Conservation (phyloP, 169 alveolate genomes). For the Plasmodium gonderi region DNA sequence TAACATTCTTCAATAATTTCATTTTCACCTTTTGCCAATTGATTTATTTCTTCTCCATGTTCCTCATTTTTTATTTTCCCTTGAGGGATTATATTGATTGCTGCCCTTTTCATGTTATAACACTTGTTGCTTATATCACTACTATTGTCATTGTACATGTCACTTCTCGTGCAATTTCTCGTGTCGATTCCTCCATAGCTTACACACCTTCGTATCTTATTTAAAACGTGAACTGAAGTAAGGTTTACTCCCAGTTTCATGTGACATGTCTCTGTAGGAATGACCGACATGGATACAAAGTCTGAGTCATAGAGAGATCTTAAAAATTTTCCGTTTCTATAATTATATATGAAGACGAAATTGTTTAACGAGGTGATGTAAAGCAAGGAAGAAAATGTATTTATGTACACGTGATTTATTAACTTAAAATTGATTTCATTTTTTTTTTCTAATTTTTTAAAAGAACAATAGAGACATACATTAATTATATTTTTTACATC, state of each 20-base stretch:
- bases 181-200: not conserved
- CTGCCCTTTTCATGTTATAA: no score
- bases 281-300: not conserved
- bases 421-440: constrained; percentile 69
- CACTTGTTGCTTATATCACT: not conserved
- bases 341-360: constrained; percentile 34
- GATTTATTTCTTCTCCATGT: not conserved
- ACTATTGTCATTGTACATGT: not conserved
- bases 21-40: no score
- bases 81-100: not conserved
- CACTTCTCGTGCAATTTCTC: not conserved
- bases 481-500: constrained; percentile 24
- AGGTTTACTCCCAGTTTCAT: constrained; percentile 34
- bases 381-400: constrained; percentile 37
- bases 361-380: constrained; percentile 34
- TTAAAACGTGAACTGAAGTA: constrained; percentile 27
- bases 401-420: constrained; percentile 60
- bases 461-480: constrained; percentile 71
- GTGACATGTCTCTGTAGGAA: constrained; percentile 12
- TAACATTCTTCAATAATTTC: no score
- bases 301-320: constrained; percentile 40
- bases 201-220: not conserved
- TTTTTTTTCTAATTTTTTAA: constrained; percentile 61
- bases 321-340: constrained; percentile 28
- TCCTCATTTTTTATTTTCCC: no score